A percentile compares a stretch with the other conserved stretches of the same genome.
Conservation (phyloP, 1,284 basidiomycete genomes). For the Melampsora americana region DNA sequence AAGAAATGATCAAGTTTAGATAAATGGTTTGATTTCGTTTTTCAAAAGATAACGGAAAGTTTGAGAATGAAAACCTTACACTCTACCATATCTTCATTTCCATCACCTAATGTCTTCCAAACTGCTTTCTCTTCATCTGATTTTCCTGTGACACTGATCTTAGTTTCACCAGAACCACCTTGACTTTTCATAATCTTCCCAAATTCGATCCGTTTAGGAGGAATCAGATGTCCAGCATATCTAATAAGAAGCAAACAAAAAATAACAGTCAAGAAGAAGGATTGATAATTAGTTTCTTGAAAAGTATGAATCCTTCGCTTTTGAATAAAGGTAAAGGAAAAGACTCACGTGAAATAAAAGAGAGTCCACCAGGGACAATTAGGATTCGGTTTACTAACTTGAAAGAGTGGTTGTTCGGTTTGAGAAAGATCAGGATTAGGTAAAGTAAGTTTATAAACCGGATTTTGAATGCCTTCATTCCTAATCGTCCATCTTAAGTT, state of each 20-base stretch:
- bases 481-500: constrained; percentile 98
- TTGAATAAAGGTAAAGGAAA: background rate
- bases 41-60: too few relatives aligned
- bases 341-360: constrained; percentile 93
- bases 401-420: constrained; percentile 94
- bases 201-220: constrained; percentile 94
- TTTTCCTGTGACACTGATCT: constrained; percentile 96
- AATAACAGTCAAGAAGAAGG: background rate
- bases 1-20: background rate
- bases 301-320: too few relatives aligned
- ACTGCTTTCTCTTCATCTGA: constrained; percentile 96
- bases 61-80: constrained; percentile 59
- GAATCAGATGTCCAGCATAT: constrained; percentile 90
- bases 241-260: constrained; percentile 39
- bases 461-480: constrained; percentile 93
- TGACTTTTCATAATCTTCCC: constrained; percentile 95
- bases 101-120: constrained; percentile 97
- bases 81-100: constrained; percentile 99
- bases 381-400: constrained; percentile 96
- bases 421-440: constrained; percentile 79
- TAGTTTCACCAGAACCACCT: constrained; percentile 79
- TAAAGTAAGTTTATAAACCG: constrained; percentile 95
- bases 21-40: background rate
- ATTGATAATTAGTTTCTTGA: background rate
- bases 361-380: constrained; percentile 98